Base-by-base conservation (phyloP, 805 yeast species). In the Blastobotrys parvus region DNA sequence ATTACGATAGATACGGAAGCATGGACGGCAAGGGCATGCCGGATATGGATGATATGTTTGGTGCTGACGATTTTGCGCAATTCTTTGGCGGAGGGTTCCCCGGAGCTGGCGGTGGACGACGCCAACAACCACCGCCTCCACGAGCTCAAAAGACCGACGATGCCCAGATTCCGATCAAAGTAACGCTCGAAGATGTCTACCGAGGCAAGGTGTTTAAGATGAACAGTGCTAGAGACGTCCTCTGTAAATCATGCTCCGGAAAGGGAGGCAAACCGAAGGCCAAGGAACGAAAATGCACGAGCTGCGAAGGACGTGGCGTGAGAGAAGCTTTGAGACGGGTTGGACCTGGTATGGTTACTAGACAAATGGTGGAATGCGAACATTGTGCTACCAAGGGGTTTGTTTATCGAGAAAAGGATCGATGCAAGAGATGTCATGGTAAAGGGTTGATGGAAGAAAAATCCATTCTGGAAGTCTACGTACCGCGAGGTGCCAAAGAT, bases 121-220 rank as follows among this genome's bases (percentile, higher is more conserved):
- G 15, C n/a, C 39, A 31, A 8, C 29, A 17, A 38, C 44, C 2
- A 11, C 46, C 34, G 25, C 50, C 46, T 21, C 41, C 54, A 17
- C 37, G 48, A 22, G 37, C 48, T 10, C 42, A 47, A 19, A 50
- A 60, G 25, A 82, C 94, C 0, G 79, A 70, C 3, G 87, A 85
- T 58, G 92, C 88, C 0, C 62, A 65, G n/a, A 59, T 87, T 38
- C 73, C 76, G 20, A 71, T 86, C 10, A 74, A 72, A 3, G 75
- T 89, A 10, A 68, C 83, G 0, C 62, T 87, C 48, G 84, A 78
- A 44, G 95, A 87, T 45, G 62, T 85, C 35, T 88, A 76, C 68
- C 78, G 77, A 50, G 96, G 97, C 3, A 85, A 85, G 59, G 75
- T 80, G 6, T 71, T 88, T 48, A 84, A 84, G 57, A 74, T 84